Base-by-base conservation (phyloP, 2,329 filamentous ascomycete genomes). In the Aspergillus phoenicis region DNA sequence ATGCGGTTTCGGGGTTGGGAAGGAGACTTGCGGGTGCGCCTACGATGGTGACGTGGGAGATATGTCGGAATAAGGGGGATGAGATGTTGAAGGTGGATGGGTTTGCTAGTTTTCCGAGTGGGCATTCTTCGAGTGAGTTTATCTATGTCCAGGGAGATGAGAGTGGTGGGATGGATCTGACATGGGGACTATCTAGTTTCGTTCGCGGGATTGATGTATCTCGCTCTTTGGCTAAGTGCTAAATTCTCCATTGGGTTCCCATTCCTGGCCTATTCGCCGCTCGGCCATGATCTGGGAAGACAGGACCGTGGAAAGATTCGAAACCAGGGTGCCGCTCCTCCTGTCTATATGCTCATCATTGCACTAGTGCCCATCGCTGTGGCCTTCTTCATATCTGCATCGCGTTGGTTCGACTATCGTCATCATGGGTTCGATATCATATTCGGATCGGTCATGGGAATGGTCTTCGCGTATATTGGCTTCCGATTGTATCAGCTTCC, bases 341-440 rank as follows among this genome's bases (percentile, higher is more conserved):
- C 93, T 0, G 80, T 93, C 7, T 94, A 92, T 71, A 87, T 95
- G 2, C 82, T 96, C 11, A 79, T 89, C 48, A 74, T 94, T 36
- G 84, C 87, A 2, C 80, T 92, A 17, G 76, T 91, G 1, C 93
- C 93, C 2, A 85, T 93, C 65, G 89, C 87, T 59, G 80, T 86
- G 1, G 89, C 93, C 5, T 85, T 93, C 64, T 97, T 93, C 78
- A 90, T 97, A 64, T 84, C 89, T n/a, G 86, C 88, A 28, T 94
- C 91, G 1, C 89, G 94, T 10, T 98, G 89, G 85, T 93, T 89
- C 62, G 89, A 97, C 75, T 96, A 89, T 79, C 87, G 91, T 41
- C 94, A 98, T 75, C 91, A 94, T 73, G 93, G 89, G n/a, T 94
- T 97, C 73, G 94, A 98, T 66, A 91, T 97, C 66, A 78, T 97